phyloP scores from a whole-genome alignment of 805 yeast species.

The Saturnispora dispora region DNA sequence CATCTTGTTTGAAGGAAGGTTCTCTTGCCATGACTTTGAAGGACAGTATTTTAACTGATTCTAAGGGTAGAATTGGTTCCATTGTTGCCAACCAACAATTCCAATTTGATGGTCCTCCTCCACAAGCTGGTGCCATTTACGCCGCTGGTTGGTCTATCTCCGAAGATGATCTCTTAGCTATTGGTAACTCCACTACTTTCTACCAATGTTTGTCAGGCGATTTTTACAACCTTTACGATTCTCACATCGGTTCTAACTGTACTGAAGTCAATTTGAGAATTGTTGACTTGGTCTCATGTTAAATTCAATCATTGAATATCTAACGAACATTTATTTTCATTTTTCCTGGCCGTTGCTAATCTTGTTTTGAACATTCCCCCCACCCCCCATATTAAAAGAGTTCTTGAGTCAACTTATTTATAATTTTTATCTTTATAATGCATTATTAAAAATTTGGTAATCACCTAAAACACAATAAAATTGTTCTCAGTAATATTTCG shows the following conservation, averaged over 20 bases:
- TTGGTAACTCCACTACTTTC: slow-evolving; percentile 40
- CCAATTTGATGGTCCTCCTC: slow-evolving; percentile 61
- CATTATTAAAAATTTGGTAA: neutral
- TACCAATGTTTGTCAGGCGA: slow-evolving; percentile 49
- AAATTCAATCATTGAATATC: slow-evolving; percentile 9
- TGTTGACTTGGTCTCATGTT: slow-evolving; percentile 39
- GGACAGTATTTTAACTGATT: slow-evolving; percentile 36
- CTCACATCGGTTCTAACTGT: slow-evolving; percentile 39
- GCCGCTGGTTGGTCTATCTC: slow-evolving; percentile 46
- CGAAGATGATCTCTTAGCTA: slow-evolving; percentile 37
- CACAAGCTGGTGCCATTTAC: slow-evolving; percentile 48
- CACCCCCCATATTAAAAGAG: neutral
- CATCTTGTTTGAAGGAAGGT: slow-evolving; percentile 29
- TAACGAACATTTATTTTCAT: neutral
- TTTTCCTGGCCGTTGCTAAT: neutral
- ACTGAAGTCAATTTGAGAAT: slow-evolving; percentile 35
- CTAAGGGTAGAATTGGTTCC: slow-evolving; percentile 45
- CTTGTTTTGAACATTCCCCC: neutral
- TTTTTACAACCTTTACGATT: slow-evolving; percentile 50
- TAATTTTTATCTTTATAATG: neutral
- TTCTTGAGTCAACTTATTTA: neutral
- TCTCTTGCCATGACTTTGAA: slow-evolving; percentile 37
- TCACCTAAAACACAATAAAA: neutral
- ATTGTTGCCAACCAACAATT: slow-evolving; percentile 56
- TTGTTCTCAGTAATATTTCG: neutral